Base-by-base conservation (phyloP, 2,329 filamentous ascomycete species). In the Penicillium sp. region DNA sequence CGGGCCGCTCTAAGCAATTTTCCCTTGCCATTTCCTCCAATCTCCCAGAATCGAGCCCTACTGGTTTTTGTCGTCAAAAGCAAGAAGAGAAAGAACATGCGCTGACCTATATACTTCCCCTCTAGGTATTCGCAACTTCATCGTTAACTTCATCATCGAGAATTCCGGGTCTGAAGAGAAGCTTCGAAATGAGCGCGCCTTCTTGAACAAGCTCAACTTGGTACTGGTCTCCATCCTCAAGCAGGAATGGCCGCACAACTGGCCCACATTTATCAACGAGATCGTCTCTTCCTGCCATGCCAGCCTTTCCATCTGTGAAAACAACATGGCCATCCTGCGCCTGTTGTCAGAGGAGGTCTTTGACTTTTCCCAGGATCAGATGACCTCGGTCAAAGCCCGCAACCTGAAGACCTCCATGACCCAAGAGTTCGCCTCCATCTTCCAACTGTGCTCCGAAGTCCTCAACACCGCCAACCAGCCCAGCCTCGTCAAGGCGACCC, bases 181-280 rank as follows among this genome's bases (percentile, higher is more conserved):
- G 68, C 84, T 97, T 70, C 91, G 89, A 78, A 83, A 86, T 71
- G 90, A 98, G 80, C 90, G 91, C 75, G 93, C 93, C 37, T 88
- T 99, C 63, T 84, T 99, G 75, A 98, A 98, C 86, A 99, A 99
- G 84, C 89, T 99, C 65, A 99, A 99, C 75, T 87, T 99, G 72
- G 94, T 98, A 61, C 90, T 99, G 67, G 92, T 99, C 71, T 97
- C 93, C 61, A 94, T 99, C 66, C 84, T 99, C 75, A 99, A 99
- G 85, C 95, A 99, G 81, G 95, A 99, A 81, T 99, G 95, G 95
- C 95, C 95, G 60, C 94, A 98, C 81, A 96, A 99, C 84, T 99
- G 96, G 95, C 95, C 96, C 12, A 97, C 93, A 22, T 99, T 99
- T 80, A 98, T 99, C 86, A 98, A 98, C 84, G 95, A 99, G 83